A percentile compares a stretch with the other conserved stretches of the same genome.
These are phyloP conservation scores for Phytophthora cactorum DNA, from an alignment of 352 stramenopile genomes.

Conservation along the genomic window DNA sequence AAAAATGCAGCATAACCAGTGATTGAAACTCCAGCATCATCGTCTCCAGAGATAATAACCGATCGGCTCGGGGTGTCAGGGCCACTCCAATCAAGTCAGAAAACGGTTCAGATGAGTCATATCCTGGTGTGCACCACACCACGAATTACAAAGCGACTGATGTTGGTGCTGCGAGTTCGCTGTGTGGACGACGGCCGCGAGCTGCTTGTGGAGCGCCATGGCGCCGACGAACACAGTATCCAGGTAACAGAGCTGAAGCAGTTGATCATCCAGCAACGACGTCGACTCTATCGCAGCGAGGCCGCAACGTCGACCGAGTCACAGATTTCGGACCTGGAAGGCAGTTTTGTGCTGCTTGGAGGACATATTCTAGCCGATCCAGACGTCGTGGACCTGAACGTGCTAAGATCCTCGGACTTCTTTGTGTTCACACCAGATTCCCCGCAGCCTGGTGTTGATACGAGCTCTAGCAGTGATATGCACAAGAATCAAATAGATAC, in stretches of 20 bases:
- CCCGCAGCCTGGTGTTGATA: neutral
- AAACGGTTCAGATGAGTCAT: constrained; percentile 23
- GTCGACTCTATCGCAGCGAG: constrained; percentile 9
- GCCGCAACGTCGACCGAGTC: constrained; percentile 3
- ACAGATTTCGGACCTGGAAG: constrained; percentile 20
- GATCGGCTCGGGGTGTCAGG: too few species aligned
- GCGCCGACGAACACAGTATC: constrained; percentile 42
- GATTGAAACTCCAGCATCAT: neutral
- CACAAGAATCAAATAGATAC: constrained; percentile 18
- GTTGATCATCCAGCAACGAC: constrained; percentile 44
- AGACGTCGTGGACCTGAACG: constrained; percentile 66
- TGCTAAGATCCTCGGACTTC: constrained; percentile 56
- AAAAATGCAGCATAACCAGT: neutral
- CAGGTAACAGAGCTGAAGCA: constrained; percentile 59
- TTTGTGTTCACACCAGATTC: constrained; percentile 66
- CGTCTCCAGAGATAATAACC: too few species aligned
- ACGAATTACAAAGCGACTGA: constrained; percentile 5
- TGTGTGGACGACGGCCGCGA: constrained; percentile 63
- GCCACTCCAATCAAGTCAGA: constrained; percentile 16
- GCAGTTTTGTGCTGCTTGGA: constrained; percentile 56
- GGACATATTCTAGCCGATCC: constrained; percentile 64
- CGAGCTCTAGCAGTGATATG: constrained; percentile 14
- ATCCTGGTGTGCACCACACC: constrained; percentile 10
- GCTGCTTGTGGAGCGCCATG: constrained; percentile 55
- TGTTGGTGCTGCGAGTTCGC: constrained; percentile 53